phyloP scores from a whole-genome alignment of 1,139 yeast genomes.

The Kurtzmaniella quercitrusa region DNA sequence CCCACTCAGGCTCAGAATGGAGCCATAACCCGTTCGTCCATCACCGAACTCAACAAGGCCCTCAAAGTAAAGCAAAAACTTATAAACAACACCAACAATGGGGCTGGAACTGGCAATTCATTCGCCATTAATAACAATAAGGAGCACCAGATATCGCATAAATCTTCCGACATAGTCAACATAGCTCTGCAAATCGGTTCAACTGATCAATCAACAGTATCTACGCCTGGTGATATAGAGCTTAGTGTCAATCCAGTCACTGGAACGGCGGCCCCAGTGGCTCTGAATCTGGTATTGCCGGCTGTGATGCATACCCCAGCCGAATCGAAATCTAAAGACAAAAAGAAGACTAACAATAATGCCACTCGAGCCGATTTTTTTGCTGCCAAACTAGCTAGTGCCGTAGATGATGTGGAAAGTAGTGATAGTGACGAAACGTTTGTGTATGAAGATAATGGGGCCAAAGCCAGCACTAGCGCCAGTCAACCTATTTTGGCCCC shows the following conservation, averaged over 20 bases:
- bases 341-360: slow-evolving; percentile 21
- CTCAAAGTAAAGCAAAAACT: slow-evolving; percentile 40
- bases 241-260: slow-evolving; percentile 4
- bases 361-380: slow-evolving; percentile 81
- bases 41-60: slow-evolving; percentile 36
- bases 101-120: not conserved
- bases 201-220: not conserved
- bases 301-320: not conserved
- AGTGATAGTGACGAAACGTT: slow-evolving; percentile 92
- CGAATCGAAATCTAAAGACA: slow-evolving; percentile 2
- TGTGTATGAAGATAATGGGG: slow-evolving; percentile 65
- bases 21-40: slow-evolving; percentile 22
- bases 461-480: slow-evolving; percentile 4
- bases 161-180: slow-evolving; percentile 27
- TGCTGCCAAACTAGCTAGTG: slow-evolving; percentile 91
- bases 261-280: slow-evolving; percentile 2
- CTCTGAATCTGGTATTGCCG: not conserved
- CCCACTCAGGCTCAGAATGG: not conserved
- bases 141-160: not conserved
- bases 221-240: slow-evolving; percentile 11
- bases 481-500: slow-evolving; percentile 1
- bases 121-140: not conserved
- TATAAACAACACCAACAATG: slow-evolving; percentile 15
- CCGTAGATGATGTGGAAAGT: slow-evolving; percentile 84
- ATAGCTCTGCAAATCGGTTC: slow-evolving; percentile 24